Evolutionary conservation across 2,329 filamentous ascomycete genomes (phyloP).

Genomic region (Sodiomyces alkalinus): DNA sequence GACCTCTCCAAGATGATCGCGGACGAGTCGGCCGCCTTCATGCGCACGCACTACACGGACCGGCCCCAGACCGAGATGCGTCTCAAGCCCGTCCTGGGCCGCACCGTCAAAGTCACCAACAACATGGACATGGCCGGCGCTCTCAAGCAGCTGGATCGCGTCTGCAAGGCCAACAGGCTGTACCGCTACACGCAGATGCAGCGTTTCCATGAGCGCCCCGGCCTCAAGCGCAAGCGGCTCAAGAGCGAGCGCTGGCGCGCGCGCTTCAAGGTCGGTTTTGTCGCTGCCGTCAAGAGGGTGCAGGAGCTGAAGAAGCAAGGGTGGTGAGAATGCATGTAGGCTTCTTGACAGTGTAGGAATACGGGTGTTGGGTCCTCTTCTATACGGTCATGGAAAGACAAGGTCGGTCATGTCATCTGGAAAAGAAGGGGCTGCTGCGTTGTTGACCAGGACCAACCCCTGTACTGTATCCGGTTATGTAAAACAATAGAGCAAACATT

Average conservation of each 20-base stretch:
- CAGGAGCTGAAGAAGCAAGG: constrained; percentile 60
- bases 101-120: constrained; percentile 24
- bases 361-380: no score
- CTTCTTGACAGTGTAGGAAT: no score
- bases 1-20: constrained; percentile 21
- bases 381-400: no score
- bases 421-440: no score
- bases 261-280: constrained; percentile 56
- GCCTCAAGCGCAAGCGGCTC: constrained; percentile 64
- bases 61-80: constrained; percentile 15
- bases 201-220: constrained; percentile 59
- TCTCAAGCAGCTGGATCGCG: constrained; percentile 23
- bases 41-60: constrained; percentile 6
- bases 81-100: constrained; percentile 26
- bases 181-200: constrained; percentile 37
- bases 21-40: constrained; percentile 13
- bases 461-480: no score
- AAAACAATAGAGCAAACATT: no score
- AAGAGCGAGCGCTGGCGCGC: constrained; percentile 51
- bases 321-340: constrained; percentile 37
- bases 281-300: constrained; percentile 46
- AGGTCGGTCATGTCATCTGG: no score
- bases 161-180: constrained; percentile 31
- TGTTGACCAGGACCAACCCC: no score
- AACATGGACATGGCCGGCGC: constrained; percentile 29